Conservation (phyloP, 495 filamentous ascomycete species). For the Haplographium delicatum region DNA sequence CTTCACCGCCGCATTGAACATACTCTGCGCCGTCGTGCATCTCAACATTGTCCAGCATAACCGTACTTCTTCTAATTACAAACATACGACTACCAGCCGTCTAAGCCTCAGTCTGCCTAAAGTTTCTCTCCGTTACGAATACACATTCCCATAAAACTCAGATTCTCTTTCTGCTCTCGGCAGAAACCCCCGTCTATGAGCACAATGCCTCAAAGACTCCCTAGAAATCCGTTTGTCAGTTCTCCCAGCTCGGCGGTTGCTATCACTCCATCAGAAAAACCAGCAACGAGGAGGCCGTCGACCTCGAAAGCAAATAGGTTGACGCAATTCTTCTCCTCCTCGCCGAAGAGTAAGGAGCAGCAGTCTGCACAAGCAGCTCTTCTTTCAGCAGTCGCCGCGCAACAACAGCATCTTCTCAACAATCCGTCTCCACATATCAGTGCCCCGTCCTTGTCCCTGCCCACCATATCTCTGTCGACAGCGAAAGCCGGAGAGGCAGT, state of each 20-base stretch:
- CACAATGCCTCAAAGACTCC: conserved; percentile 29
- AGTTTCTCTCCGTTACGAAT: background rate
- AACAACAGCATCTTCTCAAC: conserved; percentile 52
- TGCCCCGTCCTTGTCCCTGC: conserved; percentile 70
- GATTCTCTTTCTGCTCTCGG: background rate
- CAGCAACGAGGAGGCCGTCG: conserved; percentile 42
- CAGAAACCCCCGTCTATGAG: conserved; percentile 9
- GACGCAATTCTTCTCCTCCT: conserved; percentile 60
- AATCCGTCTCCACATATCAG: conserved; percentile 60
- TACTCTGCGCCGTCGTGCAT: conserved; percentile 2
- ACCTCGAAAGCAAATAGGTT: conserved; percentile 53
- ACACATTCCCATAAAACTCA: background rate
- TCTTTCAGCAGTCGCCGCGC: conserved; percentile 50
- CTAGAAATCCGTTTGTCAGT: conserved; percentile 26
- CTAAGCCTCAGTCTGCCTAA: background rate
- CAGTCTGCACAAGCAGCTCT: conserved; percentile 50
- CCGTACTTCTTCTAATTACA: background rate
- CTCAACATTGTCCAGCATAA: background rate
- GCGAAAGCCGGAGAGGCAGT: conserved; percentile 74
- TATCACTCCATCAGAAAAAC: conserved; percentile 19
- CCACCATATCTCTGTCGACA: conserved; percentile 88
- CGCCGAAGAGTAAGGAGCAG: conserved; percentile 61
- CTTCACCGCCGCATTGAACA: conserved; percentile 8
- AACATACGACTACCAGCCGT: too few species aligned
- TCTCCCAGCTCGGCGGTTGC: conserved; percentile 18